A percentile compares a stretch with the other conserved stretches of the same genome.
phyloP scores from a whole-genome alignment of 352 stramenopile species.

The Albugo laibachii region DNA sequence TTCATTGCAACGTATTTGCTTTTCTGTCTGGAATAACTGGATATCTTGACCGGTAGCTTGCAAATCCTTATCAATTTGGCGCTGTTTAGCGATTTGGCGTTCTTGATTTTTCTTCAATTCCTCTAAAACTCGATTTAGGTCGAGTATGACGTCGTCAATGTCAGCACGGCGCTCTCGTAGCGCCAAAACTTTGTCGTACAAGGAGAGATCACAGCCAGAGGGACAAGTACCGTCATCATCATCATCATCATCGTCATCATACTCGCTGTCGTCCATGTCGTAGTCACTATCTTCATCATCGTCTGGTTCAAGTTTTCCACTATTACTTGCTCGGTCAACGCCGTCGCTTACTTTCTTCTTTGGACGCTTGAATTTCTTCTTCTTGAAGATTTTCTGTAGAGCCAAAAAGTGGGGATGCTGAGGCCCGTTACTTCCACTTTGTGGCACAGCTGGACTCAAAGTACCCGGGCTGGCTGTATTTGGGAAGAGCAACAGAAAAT shows the following conservation, averaged over 20 bases:
- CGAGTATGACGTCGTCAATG: slow-evolving; percentile 73
- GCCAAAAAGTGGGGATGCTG: slow-evolving; percentile 39
- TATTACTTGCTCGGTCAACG: slow-evolving; percentile 10
- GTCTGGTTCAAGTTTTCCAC: slow-evolving; percentile 14
- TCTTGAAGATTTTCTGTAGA: slow-evolving; percentile 82
- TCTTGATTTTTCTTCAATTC: slow-evolving; percentile 79
- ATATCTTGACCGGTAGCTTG: slow-evolving; percentile 76
- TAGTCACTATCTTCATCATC: slow-evolving; percentile 59
- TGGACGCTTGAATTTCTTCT: slow-evolving; percentile 76
- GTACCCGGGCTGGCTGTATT: slow-evolving; percentile 26
- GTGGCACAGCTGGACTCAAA: slow-evolving; percentile 11
- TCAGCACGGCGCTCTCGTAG: slow-evolving; percentile 83
- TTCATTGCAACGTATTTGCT: slow-evolving; percentile 83
- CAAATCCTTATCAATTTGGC: slow-evolving; percentile 85
- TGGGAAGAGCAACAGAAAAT: slow-evolving; percentile 46
- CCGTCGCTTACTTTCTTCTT: slow-evolving; percentile 50
- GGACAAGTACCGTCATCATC: slow-evolving; percentile 85
- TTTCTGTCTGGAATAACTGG: slow-evolving; percentile 84
- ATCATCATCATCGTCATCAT: slow-evolving; percentile 82
- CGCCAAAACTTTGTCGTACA: slow-evolving; percentile 86
- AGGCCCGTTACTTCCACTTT: slow-evolving; percentile 7
- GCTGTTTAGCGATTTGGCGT: slow-evolving; percentile 60
- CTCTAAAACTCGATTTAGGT: slow-evolving; percentile 73
- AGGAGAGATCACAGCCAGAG: slow-evolving; percentile 59
- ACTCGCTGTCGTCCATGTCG: slow-evolving; percentile 49